Evolutionary conservation across 108 stramenopile species (phyloP).

Genomic region (Nitzschia sp.): DNA sequence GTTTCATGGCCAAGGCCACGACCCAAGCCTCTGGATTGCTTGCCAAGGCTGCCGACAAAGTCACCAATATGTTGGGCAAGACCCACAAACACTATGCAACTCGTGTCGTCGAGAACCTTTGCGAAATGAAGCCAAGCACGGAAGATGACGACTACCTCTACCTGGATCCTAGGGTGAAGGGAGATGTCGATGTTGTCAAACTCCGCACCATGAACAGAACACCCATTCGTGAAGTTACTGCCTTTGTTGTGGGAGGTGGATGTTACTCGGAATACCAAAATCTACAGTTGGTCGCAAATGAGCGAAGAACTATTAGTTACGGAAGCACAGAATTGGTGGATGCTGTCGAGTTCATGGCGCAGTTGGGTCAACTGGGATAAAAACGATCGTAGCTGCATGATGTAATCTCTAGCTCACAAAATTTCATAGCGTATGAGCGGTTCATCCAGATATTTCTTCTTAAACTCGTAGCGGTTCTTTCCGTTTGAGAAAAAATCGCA

Average conservation of each 20-base stretch:
- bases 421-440: too few species aligned
- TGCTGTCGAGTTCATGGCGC: conserved; percentile 74
- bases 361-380: conserved; percentile 71
- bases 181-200: conserved; percentile 75
- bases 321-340: conserved; percentile 92
- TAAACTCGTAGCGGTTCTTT: too few species aligned
- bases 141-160: conserved; percentile 95
- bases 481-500: too few species aligned
- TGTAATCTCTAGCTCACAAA: too few species aligned
- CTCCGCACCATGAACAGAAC: conserved; percentile 66
- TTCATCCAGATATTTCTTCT: too few species aligned
- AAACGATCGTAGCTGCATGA: neutral
- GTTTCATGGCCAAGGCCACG: conserved; percentile 87
- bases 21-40: conserved; percentile 89
- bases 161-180: conserved; percentile 92
- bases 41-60: conserved; percentile 89
- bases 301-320: conserved; percentile 83
- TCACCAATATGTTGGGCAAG: conserved; percentile 87
- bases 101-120: conserved; percentile 89
- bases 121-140: conserved; percentile 83
- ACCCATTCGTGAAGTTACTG: conserved; percentile 83
- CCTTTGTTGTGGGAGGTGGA: conserved; percentile 95
- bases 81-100: conserved; percentile 88
- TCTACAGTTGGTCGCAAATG: conserved; percentile 87
- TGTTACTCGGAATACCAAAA: conserved; percentile 98